phyloP scores from a whole-genome alignment of 83 land plant genomes.

The Isoetes engelmannii region DNA sequence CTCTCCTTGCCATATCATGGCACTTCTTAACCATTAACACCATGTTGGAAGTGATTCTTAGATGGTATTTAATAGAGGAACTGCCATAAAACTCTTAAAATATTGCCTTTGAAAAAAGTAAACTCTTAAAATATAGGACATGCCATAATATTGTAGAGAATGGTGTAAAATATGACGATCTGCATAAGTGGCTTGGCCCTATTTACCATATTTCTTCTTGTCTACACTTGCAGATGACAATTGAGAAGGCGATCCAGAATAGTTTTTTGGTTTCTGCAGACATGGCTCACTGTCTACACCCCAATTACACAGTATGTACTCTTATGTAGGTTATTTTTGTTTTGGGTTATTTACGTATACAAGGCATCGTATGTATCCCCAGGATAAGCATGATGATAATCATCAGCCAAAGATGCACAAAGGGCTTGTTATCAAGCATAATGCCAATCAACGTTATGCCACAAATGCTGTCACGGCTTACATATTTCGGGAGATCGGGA shows the following conservation, averaged over 20 bases:
- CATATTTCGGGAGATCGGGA: conserved; percentile 77
- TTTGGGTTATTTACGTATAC: background rate
- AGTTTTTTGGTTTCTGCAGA: conserved; percentile 98
- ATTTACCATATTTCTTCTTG: background rate
- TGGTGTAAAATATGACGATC: too few species aligned
- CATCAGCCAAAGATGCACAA: conserved; percentile 96
- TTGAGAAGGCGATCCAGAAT: conserved; percentile 77
- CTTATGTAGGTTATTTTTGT: background rate
- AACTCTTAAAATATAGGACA: too few species aligned
- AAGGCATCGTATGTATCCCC: background rate
- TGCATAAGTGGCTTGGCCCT: background rate
- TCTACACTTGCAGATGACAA: conserved; percentile 34
- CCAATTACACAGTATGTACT: conserved; percentile 72
- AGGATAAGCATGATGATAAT: conserved; percentile 97
- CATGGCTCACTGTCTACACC: conserved; percentile 98
- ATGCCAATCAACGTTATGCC: conserved; percentile 99
- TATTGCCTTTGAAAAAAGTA: too few species aligned
- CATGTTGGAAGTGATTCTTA: too few species aligned
- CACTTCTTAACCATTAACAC: too few species aligned
- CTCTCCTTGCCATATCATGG: too few species aligned
- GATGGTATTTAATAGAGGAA: too few species aligned
- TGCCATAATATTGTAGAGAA: too few species aligned
- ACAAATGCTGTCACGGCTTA: conserved; percentile 92
- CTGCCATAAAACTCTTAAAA: too few species aligned
- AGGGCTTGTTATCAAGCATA: conserved; percentile 93